phyloP scores from a whole-genome alignment of 306 rosid genomes.

The Sechiopsis laciniata region DNA sequence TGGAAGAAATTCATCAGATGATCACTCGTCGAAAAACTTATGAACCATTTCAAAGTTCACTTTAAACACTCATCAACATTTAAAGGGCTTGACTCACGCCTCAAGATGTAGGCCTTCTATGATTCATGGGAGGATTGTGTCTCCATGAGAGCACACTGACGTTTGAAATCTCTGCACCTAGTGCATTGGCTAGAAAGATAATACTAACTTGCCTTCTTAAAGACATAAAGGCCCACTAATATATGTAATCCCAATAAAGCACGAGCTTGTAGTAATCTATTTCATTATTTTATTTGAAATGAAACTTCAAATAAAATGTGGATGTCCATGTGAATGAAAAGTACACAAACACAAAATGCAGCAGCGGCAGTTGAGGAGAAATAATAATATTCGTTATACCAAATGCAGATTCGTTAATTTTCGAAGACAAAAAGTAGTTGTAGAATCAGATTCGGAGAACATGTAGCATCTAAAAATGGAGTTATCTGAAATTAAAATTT shows the following conservation, averaged over 20 bases:
- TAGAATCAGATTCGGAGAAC: background rate
- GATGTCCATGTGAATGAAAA: background rate
- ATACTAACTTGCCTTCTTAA: too few relatives aligned
- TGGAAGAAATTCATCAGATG: background rate
- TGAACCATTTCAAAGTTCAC: constrained; percentile 7
- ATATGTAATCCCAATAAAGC: constrained; percentile 1
- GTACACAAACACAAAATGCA: background rate
- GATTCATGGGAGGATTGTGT: background rate
- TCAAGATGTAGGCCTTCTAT: background rate
- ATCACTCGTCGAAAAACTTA: background rate
- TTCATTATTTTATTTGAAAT: background rate
- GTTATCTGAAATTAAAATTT: constrained; percentile 3
- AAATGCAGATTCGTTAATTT: constrained; percentile 16
- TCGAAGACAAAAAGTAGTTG: background rate
- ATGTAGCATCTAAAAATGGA: background rate
- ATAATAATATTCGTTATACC: background rate
- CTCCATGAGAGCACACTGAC: too few relatives aligned
- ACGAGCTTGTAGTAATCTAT: constrained; percentile 1
- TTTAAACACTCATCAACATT: background rate
- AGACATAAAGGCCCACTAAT: too few relatives aligned
- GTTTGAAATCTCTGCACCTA: too few relatives aligned
- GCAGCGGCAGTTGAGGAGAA: too few relatives aligned
- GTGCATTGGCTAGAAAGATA: too few relatives aligned
- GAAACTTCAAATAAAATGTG: background rate
- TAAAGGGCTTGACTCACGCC: background rate